Percentiles rank a stretch among this genome's conserved stretches.
These are phyloP conservation scores for Metschnikowia cerradonensis DNA, from an alignment of 805 yeast genomes.

Conservation along the genomic window DNA sequence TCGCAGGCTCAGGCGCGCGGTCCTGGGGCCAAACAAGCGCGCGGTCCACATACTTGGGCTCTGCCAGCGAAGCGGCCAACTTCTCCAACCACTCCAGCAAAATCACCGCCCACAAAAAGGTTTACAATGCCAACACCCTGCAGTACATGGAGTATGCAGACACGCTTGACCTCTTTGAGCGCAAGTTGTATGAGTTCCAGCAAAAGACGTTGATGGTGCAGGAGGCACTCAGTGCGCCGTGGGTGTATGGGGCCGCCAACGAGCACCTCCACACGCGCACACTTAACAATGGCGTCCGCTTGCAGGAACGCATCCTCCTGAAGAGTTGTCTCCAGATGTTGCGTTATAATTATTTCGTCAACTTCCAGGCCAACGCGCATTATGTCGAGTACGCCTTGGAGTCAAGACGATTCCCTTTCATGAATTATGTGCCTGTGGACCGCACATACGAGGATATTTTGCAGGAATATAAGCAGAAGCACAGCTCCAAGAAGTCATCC, in stretches of 20 bases:
- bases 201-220: conserved; percentile 4
- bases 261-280: conserved; percentile 1
- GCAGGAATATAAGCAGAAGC: neutral
- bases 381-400: neutral
- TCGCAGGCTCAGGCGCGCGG: neutral
- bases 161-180: conserved; percentile 7
- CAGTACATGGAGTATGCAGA: conserved; percentile 5
- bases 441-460: neutral
- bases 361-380: conserved; percentile 6
- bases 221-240: neutral
- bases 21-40: neutral
- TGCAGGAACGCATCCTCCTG: conserved; percentile 5
- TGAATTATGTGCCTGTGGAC: neutral
- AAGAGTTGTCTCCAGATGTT: conserved; percentile 4
- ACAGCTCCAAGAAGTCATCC: neutral
- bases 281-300: neutral
- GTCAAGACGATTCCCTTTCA: neutral
- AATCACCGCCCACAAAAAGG: conserved; percentile 3
- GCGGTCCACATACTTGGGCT: neutral
- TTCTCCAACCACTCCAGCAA: neutral
- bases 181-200: conserved; percentile 6
- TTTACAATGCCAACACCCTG: conserved; percentile 8
- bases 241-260: conserved; percentile 1
- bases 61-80: neutral
- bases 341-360: conserved; percentile 11